Evolutionary conservation across 2,329 filamentous ascomycete species (phyloP), one percentile per base, ranked within the genome.

Genomic region (Proliferodiscus dingleyae): DNA sequence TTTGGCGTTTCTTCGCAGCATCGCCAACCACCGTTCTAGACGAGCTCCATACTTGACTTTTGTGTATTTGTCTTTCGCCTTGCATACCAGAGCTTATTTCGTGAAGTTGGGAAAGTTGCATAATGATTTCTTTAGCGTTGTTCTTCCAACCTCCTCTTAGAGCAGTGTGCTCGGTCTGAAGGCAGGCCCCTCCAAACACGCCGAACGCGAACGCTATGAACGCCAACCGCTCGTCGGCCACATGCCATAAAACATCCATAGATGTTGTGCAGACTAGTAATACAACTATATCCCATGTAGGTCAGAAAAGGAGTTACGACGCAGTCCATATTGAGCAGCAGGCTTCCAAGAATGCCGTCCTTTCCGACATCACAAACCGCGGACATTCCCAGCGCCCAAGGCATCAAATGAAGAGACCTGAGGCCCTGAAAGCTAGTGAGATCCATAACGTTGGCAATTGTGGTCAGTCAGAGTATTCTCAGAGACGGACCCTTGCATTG

Each of bases 391-490:
- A 43, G n/a, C 44, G 50, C 28, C 54, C 52, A 23, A 37, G 26
- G 1, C 26, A 55, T 19, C 13, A 44, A 21, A 42, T 36, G 9
- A 55, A 46, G 36, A 34, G 33, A 19, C 43, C 47, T 13, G 41
- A 36, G 30, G 52, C 55, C 32, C 47, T 74, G 28, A 59, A 56
- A 33, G 68, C 75, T 13, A 77, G 75, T 59, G 61, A 64, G 22
- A 76, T 85, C 51, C 41, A 29, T 21, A 51, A 61, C 50, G 61
- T 69, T 21, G 57, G 67, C 13, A 50, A 58, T 38, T 37, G 45
- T 11, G 49, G 54, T 21, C 42, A 45, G 7, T 74, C 73, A 13
- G 75, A 81, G 49, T 80, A 80, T 58, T 75, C 78, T 0, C 81
- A 84, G 58, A 70, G 80, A 41, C 69, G 66, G 41, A 56, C 58